Conservation (phyloP, 2,329 filamentous ascomycete genomes). For the Botrytis tulipae region DNA sequence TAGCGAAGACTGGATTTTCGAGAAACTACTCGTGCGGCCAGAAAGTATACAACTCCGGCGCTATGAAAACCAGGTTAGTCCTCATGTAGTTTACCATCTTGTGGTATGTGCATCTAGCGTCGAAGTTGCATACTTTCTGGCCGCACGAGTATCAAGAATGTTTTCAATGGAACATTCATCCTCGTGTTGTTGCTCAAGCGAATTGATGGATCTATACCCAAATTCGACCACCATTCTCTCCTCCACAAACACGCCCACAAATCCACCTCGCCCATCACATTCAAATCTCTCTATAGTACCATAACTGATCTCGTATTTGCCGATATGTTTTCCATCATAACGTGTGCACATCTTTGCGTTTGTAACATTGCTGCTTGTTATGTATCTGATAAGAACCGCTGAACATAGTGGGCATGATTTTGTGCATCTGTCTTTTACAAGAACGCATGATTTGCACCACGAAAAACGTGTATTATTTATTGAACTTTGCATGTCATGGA, state of each 20-base stretch:
- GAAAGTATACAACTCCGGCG: no score
- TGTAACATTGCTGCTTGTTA: background rate
- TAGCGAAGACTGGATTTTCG: background rate
- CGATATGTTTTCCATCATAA: slow-evolving; percentile 50
- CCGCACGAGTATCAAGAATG: background rate
- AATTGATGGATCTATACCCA: background rate
- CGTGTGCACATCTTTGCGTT: background rate
- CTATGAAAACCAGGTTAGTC: no score
- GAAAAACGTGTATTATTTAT: background rate
- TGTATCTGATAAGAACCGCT: background rate
- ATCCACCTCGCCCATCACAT: slow-evolving; percentile 54
- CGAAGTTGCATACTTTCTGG: no score
- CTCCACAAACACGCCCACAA: slow-evolving; percentile 22
- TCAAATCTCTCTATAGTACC: slow-evolving; percentile 57
- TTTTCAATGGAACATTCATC: background rate
- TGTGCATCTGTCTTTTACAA: background rate
- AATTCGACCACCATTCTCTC: slow-evolving; percentile 42
- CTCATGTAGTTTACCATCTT: no score
- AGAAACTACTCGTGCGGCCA: no score
- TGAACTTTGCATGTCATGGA: background rate
- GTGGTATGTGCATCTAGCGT: no score
- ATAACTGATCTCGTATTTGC: slow-evolving; percentile 55
- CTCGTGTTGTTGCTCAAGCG: background rate
- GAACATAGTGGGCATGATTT: background rate
- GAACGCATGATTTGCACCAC: background rate